phyloP scores from a whole-genome alignment of 768 basidiomycete species.

The Mycena rebaudengoi region DNA sequence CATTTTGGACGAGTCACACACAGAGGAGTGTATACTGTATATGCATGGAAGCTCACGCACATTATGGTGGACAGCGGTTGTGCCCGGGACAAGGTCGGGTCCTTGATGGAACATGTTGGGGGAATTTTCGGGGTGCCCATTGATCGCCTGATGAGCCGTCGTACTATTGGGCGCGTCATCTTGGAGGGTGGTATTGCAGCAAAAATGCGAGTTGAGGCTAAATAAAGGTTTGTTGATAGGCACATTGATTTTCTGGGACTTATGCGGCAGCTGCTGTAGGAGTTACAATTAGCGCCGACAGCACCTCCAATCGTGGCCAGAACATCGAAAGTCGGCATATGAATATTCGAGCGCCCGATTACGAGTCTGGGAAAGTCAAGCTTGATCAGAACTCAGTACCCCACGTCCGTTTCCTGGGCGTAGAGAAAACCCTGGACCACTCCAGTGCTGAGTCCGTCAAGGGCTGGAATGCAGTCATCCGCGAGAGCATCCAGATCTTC shows the following conservation, averaged over 20 bases:
- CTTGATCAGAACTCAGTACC: background rate
- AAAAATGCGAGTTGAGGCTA: conserved; percentile 15
- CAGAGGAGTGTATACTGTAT: conserved; percentile 22
- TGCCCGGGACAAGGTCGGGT: conserved; percentile 19
- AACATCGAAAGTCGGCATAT: conserved; percentile 8
- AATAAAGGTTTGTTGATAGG: conserved; percentile 16
- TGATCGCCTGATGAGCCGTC: conserved; percentile 16
- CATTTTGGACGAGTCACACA: background rate
- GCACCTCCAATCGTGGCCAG: conserved; percentile 4
- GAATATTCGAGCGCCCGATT: background rate
- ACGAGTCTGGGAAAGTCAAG: background rate
- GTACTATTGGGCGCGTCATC: conserved; percentile 25
- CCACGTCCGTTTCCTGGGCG: background rate
- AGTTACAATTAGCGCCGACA: conserved; percentile 3
- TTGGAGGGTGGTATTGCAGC: conserved; percentile 24
- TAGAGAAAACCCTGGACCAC: conserved; percentile 13
- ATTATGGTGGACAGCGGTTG: conserved; percentile 24
- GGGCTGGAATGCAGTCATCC: background rate
- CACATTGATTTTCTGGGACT: background rate
- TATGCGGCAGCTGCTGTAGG: background rate
- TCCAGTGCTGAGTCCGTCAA: background rate
- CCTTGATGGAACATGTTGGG: conserved; percentile 14
- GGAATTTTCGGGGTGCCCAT: conserved; percentile 18
- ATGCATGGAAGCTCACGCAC: conserved; percentile 26
- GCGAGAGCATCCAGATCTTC: background rate